These are phyloP conservation scores for Solanum neorickii DNA, from an alignment of 257 asterid genomes.

Conservation along the genomic window DNA sequence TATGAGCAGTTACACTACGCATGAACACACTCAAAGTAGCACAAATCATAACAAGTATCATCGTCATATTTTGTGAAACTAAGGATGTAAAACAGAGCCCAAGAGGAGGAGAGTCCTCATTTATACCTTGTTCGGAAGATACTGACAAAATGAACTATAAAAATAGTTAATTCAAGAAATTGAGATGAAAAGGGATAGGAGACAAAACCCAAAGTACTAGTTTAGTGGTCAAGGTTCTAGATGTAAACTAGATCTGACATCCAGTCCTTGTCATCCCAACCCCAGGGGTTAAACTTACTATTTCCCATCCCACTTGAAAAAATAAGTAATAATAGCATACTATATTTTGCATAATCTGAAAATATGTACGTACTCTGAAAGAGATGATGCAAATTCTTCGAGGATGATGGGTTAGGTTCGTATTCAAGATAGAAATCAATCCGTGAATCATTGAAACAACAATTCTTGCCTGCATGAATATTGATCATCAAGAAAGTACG, in stretches of 20 bases:
- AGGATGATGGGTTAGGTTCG: constrained; percentile 91
- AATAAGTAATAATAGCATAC: not conserved
- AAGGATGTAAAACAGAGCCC: not conserved
- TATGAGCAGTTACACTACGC: not conserved
- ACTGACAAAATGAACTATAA: not conserved
- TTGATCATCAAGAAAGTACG: not conserved
- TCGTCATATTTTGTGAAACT: not conserved
- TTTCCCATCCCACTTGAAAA: not conserved
- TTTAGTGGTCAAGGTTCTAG: not conserved
- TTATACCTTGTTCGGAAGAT: not conserved
- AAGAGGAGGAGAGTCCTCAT: not conserved
- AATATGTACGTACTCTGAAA: constrained; percentile 62
- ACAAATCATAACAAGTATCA: not conserved
- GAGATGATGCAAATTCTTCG: constrained; percentile 81
- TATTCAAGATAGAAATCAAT: constrained; percentile 66
- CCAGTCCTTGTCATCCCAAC: not conserved
- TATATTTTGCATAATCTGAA: not conserved
- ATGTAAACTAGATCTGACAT: not conserved
- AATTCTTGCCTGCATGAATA: constrained; percentile 60
- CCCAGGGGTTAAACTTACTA: not conserved
- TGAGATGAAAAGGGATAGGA: not conserved
- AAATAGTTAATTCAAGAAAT: not conserved
- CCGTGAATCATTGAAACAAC: constrained; percentile 89
- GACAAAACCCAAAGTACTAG: not conserved
- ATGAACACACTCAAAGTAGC: not conserved